Percentiles rank a stretch among this genome's conserved stretches.
These are phyloP conservation scores for Juglanconis juglandina DNA, from an alignment of 2,329 filamentous ascomycete species.

Conservation along the genomic window DNA sequence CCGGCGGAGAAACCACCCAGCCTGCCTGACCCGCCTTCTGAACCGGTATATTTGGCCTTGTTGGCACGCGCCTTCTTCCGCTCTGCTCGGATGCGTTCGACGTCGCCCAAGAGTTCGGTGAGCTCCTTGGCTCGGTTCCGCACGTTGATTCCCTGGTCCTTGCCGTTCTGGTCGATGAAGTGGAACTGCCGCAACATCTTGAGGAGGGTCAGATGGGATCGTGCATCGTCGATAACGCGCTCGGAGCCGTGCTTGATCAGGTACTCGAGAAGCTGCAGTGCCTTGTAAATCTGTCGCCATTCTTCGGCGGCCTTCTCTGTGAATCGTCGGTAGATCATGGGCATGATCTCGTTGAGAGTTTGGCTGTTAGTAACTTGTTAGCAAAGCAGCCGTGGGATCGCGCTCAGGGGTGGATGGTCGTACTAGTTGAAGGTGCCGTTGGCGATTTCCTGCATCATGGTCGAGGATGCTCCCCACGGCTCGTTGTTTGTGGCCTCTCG, in stretches of 20 bases:
- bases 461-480: constrained; percentile 85
- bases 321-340: constrained; percentile 98
- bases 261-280: constrained; percentile 89
- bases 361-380: constrained; percentile 55
- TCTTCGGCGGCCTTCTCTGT: constrained; percentile 98
- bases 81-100: constrained; percentile 77
- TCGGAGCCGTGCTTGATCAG: constrained; percentile 98
- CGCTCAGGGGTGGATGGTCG: constrained; percentile 32
- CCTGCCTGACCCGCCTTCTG: constrained; percentile 73
- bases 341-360: constrained; percentile 98
- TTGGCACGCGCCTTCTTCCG: constrained; percentile 88
- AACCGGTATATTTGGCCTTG: constrained; percentile 91
- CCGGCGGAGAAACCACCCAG: constrained; percentile 54
- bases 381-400: not conserved
- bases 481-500: constrained; percentile 99
- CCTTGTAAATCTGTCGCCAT: constrained; percentile 99
- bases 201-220: constrained; percentile 88
- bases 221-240: constrained; percentile 92
- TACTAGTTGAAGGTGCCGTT: constrained; percentile 98
- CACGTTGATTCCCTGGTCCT: constrained; percentile 97
- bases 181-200: constrained; percentile 99
- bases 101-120: constrained; percentile 86
- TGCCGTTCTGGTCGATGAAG: constrained; percentile 92
- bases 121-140: constrained; percentile 95
- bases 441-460: constrained; percentile 95